A percentile compares a stretch with the other conserved stretches of the same genome.
Conservation (phyloP, 1,284 basidiomycete species). For the Limonomyces culmigenus region DNA sequence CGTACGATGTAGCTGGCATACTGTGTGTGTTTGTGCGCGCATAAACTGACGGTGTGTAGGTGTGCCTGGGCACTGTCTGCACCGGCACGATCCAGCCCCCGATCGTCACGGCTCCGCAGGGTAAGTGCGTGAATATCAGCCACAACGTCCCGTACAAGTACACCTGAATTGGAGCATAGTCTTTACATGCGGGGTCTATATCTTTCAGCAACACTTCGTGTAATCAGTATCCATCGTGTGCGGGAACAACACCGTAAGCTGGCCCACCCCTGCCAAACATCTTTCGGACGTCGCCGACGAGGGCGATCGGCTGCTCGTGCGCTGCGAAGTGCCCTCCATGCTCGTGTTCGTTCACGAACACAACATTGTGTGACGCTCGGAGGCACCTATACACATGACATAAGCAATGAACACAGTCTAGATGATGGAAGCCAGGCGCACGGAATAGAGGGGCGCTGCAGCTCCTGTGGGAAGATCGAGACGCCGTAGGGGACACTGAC, state of each 20-base stretch:
- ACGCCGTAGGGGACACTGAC: conserved; percentile 19
- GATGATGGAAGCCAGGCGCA: conserved; percentile 9
- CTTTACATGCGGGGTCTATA: too few relatives aligned
- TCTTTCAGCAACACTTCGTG: too few relatives aligned
- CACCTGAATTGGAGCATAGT: too few relatives aligned
- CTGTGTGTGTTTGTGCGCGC: too few relatives aligned
- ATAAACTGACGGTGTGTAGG: too few relatives aligned
- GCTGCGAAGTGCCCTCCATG: conserved; percentile 8
- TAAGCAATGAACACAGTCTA: background rate
- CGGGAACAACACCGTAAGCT: background rate
- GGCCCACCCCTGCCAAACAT: conserved; percentile 7
- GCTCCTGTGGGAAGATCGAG: conserved; percentile 31
- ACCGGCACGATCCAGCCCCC: too few relatives aligned
- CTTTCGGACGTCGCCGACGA: conserved; percentile 5
- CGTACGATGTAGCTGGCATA: too few relatives aligned
- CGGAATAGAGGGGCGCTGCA: conserved; percentile 19
- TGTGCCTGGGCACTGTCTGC: too few relatives aligned
- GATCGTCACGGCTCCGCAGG: too few relatives aligned
- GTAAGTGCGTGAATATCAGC: too few relatives aligned
- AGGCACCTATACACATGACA: background rate
- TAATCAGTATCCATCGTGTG: background rate
- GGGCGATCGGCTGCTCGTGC: conserved; percentile 6
- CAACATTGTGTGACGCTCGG: conserved; percentile 5
- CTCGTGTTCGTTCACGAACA: conserved; percentile 5
- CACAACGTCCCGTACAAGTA: too few relatives aligned